phyloP scores from a whole-genome alignment of 2,329 filamentous ascomycete species.

The Magnaporthiopsis poae region DNA sequence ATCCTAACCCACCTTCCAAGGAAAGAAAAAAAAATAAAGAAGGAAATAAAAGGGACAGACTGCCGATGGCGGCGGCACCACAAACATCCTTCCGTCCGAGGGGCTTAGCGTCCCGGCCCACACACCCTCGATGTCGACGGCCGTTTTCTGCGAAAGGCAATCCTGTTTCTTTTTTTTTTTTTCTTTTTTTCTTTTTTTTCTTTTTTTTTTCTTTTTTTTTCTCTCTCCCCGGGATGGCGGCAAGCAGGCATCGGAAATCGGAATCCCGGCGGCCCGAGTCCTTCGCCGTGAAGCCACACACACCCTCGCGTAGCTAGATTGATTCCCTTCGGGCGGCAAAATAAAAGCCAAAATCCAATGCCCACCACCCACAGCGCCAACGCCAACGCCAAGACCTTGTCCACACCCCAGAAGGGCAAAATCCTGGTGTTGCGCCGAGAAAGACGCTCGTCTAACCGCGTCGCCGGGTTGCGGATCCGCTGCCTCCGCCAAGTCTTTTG shows the following conservation, averaged over 20 bases:
- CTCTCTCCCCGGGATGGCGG: background rate
- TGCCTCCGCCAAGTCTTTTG: background rate
- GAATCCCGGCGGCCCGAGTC: background rate
- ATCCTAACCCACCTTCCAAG: background rate
- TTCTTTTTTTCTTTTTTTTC: background rate
- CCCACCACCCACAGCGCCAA: background rate
- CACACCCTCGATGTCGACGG: background rate
- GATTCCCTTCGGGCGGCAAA: background rate
- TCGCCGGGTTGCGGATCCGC: background rate
- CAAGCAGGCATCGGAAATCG: background rate
- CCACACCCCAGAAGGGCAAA: background rate
- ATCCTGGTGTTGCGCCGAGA: background rate
- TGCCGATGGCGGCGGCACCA: background rate
- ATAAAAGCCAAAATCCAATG: background rate
- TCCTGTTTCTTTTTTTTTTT: background rate
- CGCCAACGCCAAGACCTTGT: background rate
- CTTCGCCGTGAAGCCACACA: no score
- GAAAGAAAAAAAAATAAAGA: background rate
- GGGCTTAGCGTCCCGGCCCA: background rate
- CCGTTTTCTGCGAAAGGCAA: background rate
- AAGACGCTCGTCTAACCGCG: background rate
- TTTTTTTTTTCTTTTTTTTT: background rate
- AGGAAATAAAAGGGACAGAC: background rate
- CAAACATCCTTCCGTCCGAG: background rate
- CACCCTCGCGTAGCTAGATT: background rate